These are phyloP conservation scores for Claviceps spartinae DNA, from an alignment of 2,329 filamentous ascomycete species.

Conservation along the genomic window DNA sequence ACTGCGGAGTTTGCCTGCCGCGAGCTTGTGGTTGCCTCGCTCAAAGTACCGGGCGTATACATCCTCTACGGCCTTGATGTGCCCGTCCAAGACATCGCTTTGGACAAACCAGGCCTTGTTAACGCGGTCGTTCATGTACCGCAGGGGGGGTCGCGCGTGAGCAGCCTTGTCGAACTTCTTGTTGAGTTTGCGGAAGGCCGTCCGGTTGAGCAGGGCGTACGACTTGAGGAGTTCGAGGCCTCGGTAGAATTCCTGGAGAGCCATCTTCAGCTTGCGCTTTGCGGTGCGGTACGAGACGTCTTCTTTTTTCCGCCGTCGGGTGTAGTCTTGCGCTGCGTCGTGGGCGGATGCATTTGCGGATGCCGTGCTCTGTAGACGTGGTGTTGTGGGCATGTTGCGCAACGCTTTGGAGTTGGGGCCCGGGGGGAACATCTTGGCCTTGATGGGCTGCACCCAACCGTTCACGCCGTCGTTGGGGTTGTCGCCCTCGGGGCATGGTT, in stretches of 20 bases:
- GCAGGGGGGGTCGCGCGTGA: conserved; percentile 59
- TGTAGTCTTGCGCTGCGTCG: conserved; percentile 34
- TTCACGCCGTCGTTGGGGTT: conserved; percentile 16
- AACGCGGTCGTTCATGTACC: conserved; percentile 85
- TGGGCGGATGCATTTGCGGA: conserved; percentile 10
- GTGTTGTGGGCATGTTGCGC: conserved; percentile 39
- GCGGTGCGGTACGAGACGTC: conserved; percentile 74
- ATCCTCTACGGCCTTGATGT: conserved; percentile 74
- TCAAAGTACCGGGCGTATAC: conserved; percentile 93
- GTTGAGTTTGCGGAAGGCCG: conserved; percentile 92
- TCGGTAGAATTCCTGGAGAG: conserved; percentile 85
- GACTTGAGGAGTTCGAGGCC: conserved; percentile 84
- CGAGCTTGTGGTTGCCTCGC: conserved; percentile 82
- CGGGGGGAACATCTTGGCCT: conserved; percentile 38
- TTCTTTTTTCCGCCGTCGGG: conserved; percentile 29
- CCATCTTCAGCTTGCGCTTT: conserved; percentile 82
- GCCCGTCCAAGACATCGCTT: conserved; percentile 68
- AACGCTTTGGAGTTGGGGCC: conserved; percentile 49
- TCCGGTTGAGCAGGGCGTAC: conserved; percentile 79
- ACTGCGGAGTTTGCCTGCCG: conserved; percentile 71
- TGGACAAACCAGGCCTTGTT: conserved; percentile 84
- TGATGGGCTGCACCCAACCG: conserved; percentile 40
- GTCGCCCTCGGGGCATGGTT: conserved; percentile 11
- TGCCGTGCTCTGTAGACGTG: conserved; percentile 18
- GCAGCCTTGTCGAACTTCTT: conserved; percentile 97